Evolutionary conservation across 2,329 filamentous ascomycete genomes (phyloP), one percentile per base, ranked within the genome.

Genomic region (Exophiala oligosperma): DNA sequence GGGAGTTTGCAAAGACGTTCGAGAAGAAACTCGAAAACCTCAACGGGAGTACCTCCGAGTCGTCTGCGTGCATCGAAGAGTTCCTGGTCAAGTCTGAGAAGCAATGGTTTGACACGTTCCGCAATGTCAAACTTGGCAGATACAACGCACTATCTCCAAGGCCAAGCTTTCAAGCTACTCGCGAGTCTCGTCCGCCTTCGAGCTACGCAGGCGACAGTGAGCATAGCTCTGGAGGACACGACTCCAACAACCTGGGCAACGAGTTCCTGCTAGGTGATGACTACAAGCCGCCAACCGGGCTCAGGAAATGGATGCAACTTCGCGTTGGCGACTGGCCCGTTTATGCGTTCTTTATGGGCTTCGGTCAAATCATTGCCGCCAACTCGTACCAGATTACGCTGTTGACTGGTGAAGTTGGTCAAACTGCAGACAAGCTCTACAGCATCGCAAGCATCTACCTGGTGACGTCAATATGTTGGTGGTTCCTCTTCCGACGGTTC

Each of bases 311-410:
- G 64, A 78, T 86, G 72, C 77, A 82, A 60, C 74, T 79, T 56
- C 81, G 83, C 37, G 70, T 86, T 54, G 81, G 81, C n/a, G 83
- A 86, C 65, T 87, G 84, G 84, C 85, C 84, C 0, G 68, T 86
- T 5, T 87, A 87, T 68, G 80, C 82, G 2, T 77, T 87, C 60
- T 76, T 87, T 48, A 77, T 87, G 17, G 83, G 83, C 7, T 75
- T 86, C 37, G 82, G 83, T 23, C 84, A 87, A 66, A 83, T 87
- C 60, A 81, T 87, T 50, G 83, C 85, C 1, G 82, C 84, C 56
- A 87, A 86, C 70, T 87, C 84, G 0, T 87, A 87, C 71, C 86
- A 88, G 67, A 84, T 88, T 67, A 86, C 84, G 0, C 76, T 89
- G n/a, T 76, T 89, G 21, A 85, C 84, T 0, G 86, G 85, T 17